Base-by-base conservation (phyloP, 768 basidiomycete genomes). In the Xerocomus potaroensis region DNA sequence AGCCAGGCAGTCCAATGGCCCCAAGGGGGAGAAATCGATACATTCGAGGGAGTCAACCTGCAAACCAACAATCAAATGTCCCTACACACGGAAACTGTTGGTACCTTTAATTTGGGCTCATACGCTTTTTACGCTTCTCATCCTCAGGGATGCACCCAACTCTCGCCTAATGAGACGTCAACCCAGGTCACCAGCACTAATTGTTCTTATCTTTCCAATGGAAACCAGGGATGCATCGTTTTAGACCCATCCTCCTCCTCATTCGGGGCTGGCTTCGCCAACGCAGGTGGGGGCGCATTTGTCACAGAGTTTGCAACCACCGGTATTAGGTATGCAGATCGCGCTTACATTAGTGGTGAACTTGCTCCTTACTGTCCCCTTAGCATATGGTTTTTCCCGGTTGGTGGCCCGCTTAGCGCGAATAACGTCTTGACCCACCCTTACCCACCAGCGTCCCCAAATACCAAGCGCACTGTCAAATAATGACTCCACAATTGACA, bases 31-130 rank as follows among this genome's bases (percentile, higher is more conserved):
- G 84, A 88, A 60, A 84, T 87, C 50, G 91, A 92, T 63, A 86
- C 84, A 9, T 78, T 92, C 48, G 90, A 93, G 63, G 85, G 81
- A 27, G 83, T 92, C 51, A 92, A 93, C 65, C 60, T 76, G 40
- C 75, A 76, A 33, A 71, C 72, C 3, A 67, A 71, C 44, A 87
- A 84, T 51, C 84, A 86, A 60, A 80, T 85, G 74, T 78, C 90
- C 0, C 68, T 91, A 14, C 90, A 91, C 62, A 87, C 87, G 0
- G 69, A 73, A 32, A 63, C 77, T 0, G 76, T 74, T 47, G 21
- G 72, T 62, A 45, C 23, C 21, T 14, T 43, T 40, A 29, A 37
- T 26, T 14, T 16, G 14, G 33, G 1, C n/a, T 38, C 16, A 22
- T 18, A 45, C 15, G 8, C 7, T 24, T 21, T 23, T 47, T 44